Evolutionary conservation across 345 rosid species (phyloP), one percentile per base, ranked within the genome.

Genomic region (Nasturtium officinale): DNA sequence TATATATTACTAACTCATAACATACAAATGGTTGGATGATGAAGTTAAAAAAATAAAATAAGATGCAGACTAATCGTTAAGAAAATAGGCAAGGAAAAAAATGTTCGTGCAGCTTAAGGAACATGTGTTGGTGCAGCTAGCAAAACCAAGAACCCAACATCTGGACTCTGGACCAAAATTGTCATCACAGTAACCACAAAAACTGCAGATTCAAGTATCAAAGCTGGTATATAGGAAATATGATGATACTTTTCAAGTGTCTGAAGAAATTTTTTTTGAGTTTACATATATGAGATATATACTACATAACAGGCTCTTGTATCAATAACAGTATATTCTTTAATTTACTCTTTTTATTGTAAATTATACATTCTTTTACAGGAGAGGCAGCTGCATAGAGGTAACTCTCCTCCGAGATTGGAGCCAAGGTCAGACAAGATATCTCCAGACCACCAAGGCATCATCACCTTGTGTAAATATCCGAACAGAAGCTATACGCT

Each of bases 341-440:
- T 26, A 5, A 55, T 46, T 51, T 42, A 51, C 51, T 65, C 5
- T 48, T 65, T 25, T 77, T 71, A 77, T 77, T 65, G 57, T 23
- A 65, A 59, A 65, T 52, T 71, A 71, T 56, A 77, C 68, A 65
- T 65, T 77, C 56, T 71, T 65, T 16, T 51, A 71, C 73, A 65
- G 33, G 54, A 71, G 67, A 56, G 61, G 68, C 65, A 64, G 55
- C 46, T 35, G 68, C 59, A 53, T 65, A 61, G 45, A 46, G 46
- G 70, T 46, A 64, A 53, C 69, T 46, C 40, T 43, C 56, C 47
- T 28, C 42, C 29, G 11, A 29, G 65, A 74, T 13, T 35, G 78
- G 26, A 48, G 52, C 61, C 35, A 15, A 74, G 60, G 17, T 48
- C 35, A 67, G 57, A 76, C 58, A 43, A 61, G 59, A 54, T 54